Evolutionary conservation across 2,329 filamentous ascomycete species (phyloP).

Genomic region (Eutypella sp.): DNA sequence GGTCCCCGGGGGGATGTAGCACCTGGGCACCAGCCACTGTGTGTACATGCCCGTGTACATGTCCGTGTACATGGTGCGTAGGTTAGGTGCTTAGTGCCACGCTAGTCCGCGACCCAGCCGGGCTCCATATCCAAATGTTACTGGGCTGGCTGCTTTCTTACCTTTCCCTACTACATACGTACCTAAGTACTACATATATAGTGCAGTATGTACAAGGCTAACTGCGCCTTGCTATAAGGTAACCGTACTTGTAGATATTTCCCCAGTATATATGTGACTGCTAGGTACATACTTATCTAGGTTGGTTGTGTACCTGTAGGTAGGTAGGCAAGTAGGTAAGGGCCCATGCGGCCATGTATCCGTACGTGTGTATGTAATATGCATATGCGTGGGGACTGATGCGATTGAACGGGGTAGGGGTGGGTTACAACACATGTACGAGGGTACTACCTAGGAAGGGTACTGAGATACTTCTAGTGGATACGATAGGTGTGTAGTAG

Average conservation of each 20-base stretch:
- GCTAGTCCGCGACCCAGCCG: background rate
- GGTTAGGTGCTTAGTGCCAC: slow-evolving; percentile 1
- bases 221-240: too few relatives aligned
- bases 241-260: too few relatives aligned
- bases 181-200: background rate
- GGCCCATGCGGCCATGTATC: background rate
- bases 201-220: too few relatives aligned
- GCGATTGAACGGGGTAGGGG: background rate
- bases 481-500: too few relatives aligned
- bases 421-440: background rate
- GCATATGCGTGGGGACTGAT: background rate
- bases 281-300: too few relatives aligned
- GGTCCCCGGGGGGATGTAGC: background rate
- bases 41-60: background rate
- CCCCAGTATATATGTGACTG: too few relatives aligned
- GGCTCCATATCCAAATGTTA: background rate
- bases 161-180: background rate
- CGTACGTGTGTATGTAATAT: background rate
- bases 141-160: background rate
- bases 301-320: too few relatives aligned
- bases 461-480: too few relatives aligned
- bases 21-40: background rate
- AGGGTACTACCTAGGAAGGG: too few relatives aligned
- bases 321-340: background rate
- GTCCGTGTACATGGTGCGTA: background rate